phyloP scores from a whole-genome alignment of 2,329 filamentous ascomycete species.

The Aspergillus pseudoglaucus region DNA sequence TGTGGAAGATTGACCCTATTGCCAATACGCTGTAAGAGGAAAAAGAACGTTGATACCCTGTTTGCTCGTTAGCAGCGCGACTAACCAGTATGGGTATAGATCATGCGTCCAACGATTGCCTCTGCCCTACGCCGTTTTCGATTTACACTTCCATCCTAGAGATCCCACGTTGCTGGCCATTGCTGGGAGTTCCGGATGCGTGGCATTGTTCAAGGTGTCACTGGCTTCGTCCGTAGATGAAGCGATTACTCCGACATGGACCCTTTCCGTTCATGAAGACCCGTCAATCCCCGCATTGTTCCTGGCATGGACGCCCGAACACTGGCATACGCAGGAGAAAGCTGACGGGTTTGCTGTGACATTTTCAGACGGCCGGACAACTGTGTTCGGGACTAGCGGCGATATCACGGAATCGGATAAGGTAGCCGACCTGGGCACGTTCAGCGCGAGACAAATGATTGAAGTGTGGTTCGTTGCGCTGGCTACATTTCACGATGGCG shows the following conservation, averaged over 20 bases:
- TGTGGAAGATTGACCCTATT: slow-evolving; percentile 50
- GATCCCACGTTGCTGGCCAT: slow-evolving; percentile 58
- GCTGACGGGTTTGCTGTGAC: slow-evolving; percentile 59
- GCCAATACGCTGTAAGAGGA: slow-evolving; percentile 23
- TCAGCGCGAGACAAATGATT: slow-evolving; percentile 25
- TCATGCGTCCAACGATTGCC: slow-evolving; percentile 52
- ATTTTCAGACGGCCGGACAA: slow-evolving; percentile 61
- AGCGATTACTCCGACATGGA: slow-evolving; percentile 33
- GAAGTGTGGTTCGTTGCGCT: slow-evolving; percentile 37
- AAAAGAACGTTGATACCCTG: neutral
- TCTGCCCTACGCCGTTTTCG: slow-evolving; percentile 70
- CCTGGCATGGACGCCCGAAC: slow-evolving; percentile 62
- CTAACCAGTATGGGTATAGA: slow-evolving; percentile 32
- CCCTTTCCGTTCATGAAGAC: slow-evolving; percentile 47
- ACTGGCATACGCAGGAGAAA: slow-evolving; percentile 16
- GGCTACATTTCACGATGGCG: slow-evolving; percentile 10
- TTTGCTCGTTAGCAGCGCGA: neutral
- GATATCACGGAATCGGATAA: slow-evolving; percentile 7
- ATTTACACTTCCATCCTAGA: slow-evolving; percentile 69
- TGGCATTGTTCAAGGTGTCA: slow-evolving; percentile 32
- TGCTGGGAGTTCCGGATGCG: slow-evolving; percentile 64
- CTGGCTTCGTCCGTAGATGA: slow-evolving; percentile 2
- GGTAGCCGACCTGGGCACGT: slow-evolving; percentile 19
- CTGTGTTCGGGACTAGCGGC: slow-evolving; percentile 45
- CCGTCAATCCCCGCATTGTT: slow-evolving; percentile 60